Conservation (phyloP, 2,329 filamentous ascomycete species). For the Diaporthe vexans region DNA sequence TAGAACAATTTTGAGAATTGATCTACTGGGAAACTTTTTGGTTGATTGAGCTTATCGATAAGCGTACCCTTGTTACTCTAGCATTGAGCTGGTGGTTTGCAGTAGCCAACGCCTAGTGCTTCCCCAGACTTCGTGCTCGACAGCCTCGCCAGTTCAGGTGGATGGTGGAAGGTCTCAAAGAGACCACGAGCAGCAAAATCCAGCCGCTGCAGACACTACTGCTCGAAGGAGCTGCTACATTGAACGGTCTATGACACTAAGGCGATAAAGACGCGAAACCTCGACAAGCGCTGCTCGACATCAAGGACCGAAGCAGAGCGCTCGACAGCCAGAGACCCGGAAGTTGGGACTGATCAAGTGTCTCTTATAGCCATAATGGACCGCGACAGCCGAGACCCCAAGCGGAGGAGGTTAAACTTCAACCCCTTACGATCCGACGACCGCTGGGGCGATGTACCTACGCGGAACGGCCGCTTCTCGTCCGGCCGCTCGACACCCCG, state of each 20-base stretch:
- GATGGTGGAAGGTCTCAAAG: slow-evolving; percentile 3
- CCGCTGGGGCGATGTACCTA: slow-evolving; percentile 68
- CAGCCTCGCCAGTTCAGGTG: slow-evolving; percentile 1
- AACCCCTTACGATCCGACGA: slow-evolving; percentile 67
- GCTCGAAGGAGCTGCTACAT: not conserved
- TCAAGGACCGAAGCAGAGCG: not conserved
- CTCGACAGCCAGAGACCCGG: not conserved
- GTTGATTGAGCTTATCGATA: slow-evolving; percentile 34
- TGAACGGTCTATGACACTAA: not conserved
- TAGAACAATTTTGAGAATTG: slow-evolving; percentile 14
- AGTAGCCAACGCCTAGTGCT: not conserved
- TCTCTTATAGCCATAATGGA: slow-evolving; percentile 45
- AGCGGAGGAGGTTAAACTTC: slow-evolving; percentile 75
- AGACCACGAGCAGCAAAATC: not conserved
- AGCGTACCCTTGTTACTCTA: not conserved
- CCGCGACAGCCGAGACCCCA: slow-evolving; percentile 53
- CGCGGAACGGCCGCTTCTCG: slow-evolving; percentile 54
- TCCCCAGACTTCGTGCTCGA: not conserved
- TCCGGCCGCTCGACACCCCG: slow-evolving; percentile 49
- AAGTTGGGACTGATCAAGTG: not conserved
- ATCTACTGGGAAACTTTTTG: slow-evolving; percentile 35
- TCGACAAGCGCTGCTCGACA: not conserved
- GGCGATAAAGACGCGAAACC: not conserved
- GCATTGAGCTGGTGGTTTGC: slow-evolving; percentile 13
- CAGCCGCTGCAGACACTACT: not conserved